Conservation (phyloP, 2,329 filamentous ascomycete genomes). For the Calonectria hawksworthii region DNA sequence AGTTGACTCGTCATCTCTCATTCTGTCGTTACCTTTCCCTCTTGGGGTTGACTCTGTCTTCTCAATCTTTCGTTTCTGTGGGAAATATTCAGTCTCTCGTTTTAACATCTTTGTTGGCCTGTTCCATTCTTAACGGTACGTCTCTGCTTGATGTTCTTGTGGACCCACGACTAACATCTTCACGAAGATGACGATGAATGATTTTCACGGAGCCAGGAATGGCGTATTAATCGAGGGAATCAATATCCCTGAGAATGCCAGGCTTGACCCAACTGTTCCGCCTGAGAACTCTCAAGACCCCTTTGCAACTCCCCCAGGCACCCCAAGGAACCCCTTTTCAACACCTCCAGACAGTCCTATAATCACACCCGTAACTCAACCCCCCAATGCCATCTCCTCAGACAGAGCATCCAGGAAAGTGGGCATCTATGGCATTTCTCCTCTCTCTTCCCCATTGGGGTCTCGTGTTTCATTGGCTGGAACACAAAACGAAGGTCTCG, state of each 20-base stretch:
- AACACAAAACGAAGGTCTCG: not conserved
- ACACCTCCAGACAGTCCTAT: not conserved
- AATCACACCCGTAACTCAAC: not conserved
- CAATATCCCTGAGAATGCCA: not conserved
- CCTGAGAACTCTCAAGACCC: not conserved
- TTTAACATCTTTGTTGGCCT: not conserved
- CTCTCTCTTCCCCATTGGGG: not conserved
- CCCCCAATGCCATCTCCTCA: not conserved
- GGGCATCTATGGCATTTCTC: slow-evolving; percentile 4
- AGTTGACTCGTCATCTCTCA: not conserved
- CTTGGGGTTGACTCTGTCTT: not conserved
- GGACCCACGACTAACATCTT: not conserved
- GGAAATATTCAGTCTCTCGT: not conserved
- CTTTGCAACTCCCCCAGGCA: slow-evolving; percentile 1
- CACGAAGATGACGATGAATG: not conserved
- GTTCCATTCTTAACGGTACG: not conserved
- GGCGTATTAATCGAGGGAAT: not conserved
- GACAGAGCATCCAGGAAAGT: not conserved
- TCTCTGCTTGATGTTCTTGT: not conserved
- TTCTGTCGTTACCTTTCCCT: not conserved
- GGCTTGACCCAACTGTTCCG: not conserved
- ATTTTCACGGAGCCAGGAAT: not conserved
- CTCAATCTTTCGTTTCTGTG: not conserved
- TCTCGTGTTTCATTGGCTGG: not conserved
- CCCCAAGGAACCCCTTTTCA: not conserved